A percentile compares a stretch with the other conserved stretches of the same genome.
Evolutionary conservation across 192 early-diverging fungal species (phyloP).

Genomic region (Paraglomus brasilianum): DNA sequence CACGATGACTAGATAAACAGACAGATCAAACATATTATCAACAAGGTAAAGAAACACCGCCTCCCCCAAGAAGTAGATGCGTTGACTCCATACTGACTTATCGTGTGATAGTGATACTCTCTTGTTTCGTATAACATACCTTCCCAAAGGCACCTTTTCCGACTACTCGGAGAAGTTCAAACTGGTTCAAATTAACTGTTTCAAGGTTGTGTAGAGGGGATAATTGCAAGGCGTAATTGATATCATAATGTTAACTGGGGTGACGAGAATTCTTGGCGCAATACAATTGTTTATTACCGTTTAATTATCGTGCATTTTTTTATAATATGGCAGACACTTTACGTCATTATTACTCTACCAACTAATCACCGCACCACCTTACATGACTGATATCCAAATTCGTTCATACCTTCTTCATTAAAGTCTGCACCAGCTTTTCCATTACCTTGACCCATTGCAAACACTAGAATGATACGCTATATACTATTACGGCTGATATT

Average conservation of each 20-base stretch:
- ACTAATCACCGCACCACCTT: neutral
- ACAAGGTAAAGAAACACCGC: no score
- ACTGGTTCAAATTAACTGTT: constrained; percentile 77
- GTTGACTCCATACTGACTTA: no score
- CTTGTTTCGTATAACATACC: constrained; percentile 44
- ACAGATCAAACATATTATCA: no score
- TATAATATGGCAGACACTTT: no score
- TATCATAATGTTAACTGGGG: neutral
- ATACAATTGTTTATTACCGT: neutral
- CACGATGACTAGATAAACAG: no score
- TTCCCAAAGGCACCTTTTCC: constrained; percentile 89
- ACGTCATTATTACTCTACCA: neutral
- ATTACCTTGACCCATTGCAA: constrained; percentile 27
- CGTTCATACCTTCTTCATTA: constrained; percentile 52
- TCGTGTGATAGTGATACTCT: no score
- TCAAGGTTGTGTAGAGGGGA: neutral
- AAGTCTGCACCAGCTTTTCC: constrained; percentile 52
- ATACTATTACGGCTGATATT: no score
- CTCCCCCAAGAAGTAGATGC: no score
- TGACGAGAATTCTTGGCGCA: neutral
- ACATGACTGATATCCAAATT: neutral
- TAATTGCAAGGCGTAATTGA: neutral
- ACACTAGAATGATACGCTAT: no score
- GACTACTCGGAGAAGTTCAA: constrained; percentile 75
- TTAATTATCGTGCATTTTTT: neutral